Evolutionary conservation across 2,329 filamentous ascomycete genomes (phyloP).

Genomic region (Fusarium piperis): DNA sequence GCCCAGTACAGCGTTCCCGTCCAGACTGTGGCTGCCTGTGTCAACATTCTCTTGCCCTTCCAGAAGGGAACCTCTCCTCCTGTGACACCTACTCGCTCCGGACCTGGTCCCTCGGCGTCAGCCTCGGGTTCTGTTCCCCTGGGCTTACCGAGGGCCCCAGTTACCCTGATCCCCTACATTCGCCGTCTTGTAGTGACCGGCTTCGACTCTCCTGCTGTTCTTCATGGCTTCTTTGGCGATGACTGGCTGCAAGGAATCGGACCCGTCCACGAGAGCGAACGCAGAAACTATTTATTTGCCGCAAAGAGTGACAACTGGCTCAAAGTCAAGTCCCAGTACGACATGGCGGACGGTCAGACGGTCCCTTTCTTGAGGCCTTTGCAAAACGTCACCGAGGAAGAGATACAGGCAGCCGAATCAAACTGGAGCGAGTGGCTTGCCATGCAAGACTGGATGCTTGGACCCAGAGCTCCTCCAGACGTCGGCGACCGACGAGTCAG

Average conservation of each 20-base stretch:
- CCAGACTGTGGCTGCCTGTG: conserved; percentile 86
- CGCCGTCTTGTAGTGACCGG: conserved; percentile 90
- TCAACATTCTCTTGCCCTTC: conserved; percentile 92
- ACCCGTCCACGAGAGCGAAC: conserved; percentile 85
- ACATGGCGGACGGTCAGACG: conserved; percentile 83
- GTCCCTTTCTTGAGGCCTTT: conserved; percentile 89
- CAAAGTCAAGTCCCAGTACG: conserved; percentile 88
- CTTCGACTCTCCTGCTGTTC: conserved; percentile 85
- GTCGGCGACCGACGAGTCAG: conserved; percentile 41
- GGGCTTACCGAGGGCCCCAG: conserved; percentile 44
- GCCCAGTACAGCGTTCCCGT: conserved; percentile 85
- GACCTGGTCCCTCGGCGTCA: conserved; percentile 39
- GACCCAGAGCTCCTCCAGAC: conserved; percentile 72
- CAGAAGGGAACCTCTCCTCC: conserved; percentile 65
- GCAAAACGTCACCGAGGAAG: conserved; percentile 77
- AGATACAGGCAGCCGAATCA: conserved; percentile 84
- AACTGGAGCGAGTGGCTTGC: conserved; percentile 95
- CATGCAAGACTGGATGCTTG: conserved; percentile 99
- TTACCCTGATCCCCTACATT: conserved; percentile 88
- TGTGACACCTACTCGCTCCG: conserved; percentile 53
- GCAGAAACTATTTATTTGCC: conserved; percentile 93
- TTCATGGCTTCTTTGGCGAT: conserved; percentile 97
- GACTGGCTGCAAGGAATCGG: conserved; percentile 86
- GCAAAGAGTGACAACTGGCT: conserved; percentile 94
- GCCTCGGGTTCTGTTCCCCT: conserved; percentile 24